Base-by-base conservation (phyloP, 2,329 filamentous ascomycete species). In the Epichloe elymi region DNA sequence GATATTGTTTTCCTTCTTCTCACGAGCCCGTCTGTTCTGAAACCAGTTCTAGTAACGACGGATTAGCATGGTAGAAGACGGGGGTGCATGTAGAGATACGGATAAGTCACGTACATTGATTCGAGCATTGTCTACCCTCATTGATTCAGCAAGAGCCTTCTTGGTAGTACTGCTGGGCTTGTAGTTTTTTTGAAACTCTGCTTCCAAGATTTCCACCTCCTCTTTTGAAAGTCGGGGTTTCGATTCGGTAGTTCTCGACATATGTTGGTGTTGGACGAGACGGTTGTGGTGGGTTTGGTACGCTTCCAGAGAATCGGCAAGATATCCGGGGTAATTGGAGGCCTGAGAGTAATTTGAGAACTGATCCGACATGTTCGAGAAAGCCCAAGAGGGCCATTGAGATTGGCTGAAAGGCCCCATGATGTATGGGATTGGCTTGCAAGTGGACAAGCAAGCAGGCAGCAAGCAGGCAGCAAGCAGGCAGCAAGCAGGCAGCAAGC, bases 151-250 rank as follows among this genome's bases (percentile, higher is more conserved):
- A 46, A 82, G 70, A 48, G 74, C 72, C 55, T 78, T 78, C 63
- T 83, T 83, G 35, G 73, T 71, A 52, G 73, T 78, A 63, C 78
- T 82, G 49, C 75, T 80, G 10, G 80, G 80, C 65, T 83, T 83
- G 55, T 77, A 75, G 61, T 83, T 83, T 62, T 79, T 78, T 54
- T 76, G 71, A 57, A 83, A 83, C 60, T 82, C 78, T 36, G 72
- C 70, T 59, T 83, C 80, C 33, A 83, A 67, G 46, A 77, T 62
- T 55, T 79, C 76, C 8, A 80, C 77, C 61, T 80, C 76, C 48
- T 79, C 75, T 61, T 79, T 80, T 51, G 75, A 75, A 33, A 80
- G 66, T 35, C 75, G 68, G 20, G 75, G 73, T 59, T 77, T 78
- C 12, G 74, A 71, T 56, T 76, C 70, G 50, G 67, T 70, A 20